Base-by-base conservation (phyloP, 2,329 filamentous ascomycete genomes). In the Capronia americana region DNA sequence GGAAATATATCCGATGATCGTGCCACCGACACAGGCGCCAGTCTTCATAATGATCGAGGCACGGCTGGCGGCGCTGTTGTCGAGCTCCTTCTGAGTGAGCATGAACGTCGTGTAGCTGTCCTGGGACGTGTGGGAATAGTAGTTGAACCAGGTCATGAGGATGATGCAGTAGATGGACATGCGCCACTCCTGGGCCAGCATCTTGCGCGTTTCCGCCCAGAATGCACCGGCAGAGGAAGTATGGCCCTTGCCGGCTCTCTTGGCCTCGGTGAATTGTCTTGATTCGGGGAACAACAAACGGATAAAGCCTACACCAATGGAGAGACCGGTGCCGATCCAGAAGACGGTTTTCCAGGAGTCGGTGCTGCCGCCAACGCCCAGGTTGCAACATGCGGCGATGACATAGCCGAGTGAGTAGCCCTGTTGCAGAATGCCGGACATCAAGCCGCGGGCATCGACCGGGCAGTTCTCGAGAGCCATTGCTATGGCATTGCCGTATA, bases 41-140 rank as follows among this genome's bases (percentile, higher is more conserved):
- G 85, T 87, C 79, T 93, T 93, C 88, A 92, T 92, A 65, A 93
- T 78, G 71, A 93, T 93, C n/a, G 87, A 90, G 17, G 90, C 90
- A n/a, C 90, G 87, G 7, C 85, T 90, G 4, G 90, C 89, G 0
- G 83, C 83, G 1, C 80, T 74, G 73, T 91, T 89, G 62, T 83
- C 74, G 65, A 93, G 83, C 69, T 88, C 87, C 78, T 93, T 93
- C 72, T 92, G 85, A 4, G 84, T 84, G 46, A 89, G 82, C 88
- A 93, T 90, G 75, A 93, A 92, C 2, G 91, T 93, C 0, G 91
- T 92, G 80, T 93, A 93, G 57, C 86, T 90, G 79, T 94, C 91
- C 76, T 94, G 91, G 26, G 87, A 90, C 1, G 90, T 92, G 81
- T 94, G 91, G 58, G 88, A 90, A 80, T 91, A 92, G 77, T 84